Evolutionary conservation across 331 rosid genomes (phyloP), one percentile per base, ranked within the genome.

Genomic region (Malus hybrid): DNA sequence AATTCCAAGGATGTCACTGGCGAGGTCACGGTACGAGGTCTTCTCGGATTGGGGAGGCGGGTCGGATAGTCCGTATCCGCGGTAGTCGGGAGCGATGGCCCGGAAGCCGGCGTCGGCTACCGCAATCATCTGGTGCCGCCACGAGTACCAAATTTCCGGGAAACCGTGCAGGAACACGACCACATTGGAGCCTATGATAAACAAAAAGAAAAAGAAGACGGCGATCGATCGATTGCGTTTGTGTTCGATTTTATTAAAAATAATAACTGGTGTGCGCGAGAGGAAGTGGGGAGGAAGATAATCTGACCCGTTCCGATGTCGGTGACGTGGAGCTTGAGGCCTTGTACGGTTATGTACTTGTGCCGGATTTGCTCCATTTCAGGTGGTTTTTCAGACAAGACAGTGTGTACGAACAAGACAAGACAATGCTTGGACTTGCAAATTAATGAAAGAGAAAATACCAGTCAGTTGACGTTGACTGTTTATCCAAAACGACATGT

Each of bases 121-220:
- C 2, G 93, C 91, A 3, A 88, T 64, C 95, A 93, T 87, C 85
- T 93, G 98, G 86, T 90, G 90, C 24, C 98, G 93, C 98, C 98
- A 93, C 1, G 96, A 79, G 90, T 90, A 93, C 96, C 98, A 93
- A 78, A 90, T 93, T 85, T 93, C 96, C 4, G 93, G 95, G 78
- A 93, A 93, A 0, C 96, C 96, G 66, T 90, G 96, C 15, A 93
- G 78, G 64, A 93, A 90, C n/a, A 93, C 87, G 67, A 85, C 91
- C 29, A 73, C 91, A 76, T 86, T 89, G 14, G 76, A 75, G 63
- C 96, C 96, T 65, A 11, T 84, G 78, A 80, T 59, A 29, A 15
- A 52, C 60, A 39, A 39, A 39, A 39, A 2, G 0, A 36, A 14
- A 64, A 28, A 7, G 24, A 31, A 20, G 28, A 22, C 5, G 18